Percentiles rank a stretch among this genome's conserved stretches.
Evolutionary conservation across 306 rosid species (phyloP).

Genomic region (Quercus variabilis): DNA sequence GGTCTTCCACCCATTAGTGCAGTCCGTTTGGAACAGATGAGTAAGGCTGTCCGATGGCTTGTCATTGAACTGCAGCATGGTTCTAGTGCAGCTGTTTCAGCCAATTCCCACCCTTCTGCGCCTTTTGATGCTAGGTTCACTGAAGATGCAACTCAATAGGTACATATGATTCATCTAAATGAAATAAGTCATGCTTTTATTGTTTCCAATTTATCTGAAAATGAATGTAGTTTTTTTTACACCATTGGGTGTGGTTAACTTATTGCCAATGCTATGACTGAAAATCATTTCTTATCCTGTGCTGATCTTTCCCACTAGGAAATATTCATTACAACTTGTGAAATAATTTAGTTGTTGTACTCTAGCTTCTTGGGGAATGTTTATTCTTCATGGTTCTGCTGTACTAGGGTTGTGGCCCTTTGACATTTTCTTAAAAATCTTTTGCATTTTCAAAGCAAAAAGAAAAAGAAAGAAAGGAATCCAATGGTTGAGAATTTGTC

Average conservation of each 20-base stretch:
- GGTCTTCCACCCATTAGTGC: slow-evolving; percentile 73
- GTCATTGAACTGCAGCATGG: slow-evolving; percentile 74
- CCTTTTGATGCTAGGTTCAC: slow-evolving; percentile 74
- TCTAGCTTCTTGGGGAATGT: not conserved
- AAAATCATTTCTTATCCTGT: not conserved
- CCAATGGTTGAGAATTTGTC: too few relatives aligned
- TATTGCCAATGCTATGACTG: not conserved
- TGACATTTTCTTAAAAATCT: not conserved
- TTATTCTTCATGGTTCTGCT: not conserved
- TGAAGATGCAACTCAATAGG: slow-evolving; percentile 71
- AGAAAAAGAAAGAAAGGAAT: too few relatives aligned
- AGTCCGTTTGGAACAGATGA: slow-evolving; percentile 77
- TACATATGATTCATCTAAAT: not conserved
- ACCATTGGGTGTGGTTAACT: not conserved
- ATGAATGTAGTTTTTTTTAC: not conserved
- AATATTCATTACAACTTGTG: not conserved
- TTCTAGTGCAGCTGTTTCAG: slow-evolving; percentile 45
- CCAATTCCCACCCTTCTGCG: slow-evolving; percentile 57
- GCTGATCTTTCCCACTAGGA: not conserved
- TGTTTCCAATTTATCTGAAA: not conserved
- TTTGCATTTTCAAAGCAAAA: not conserved
- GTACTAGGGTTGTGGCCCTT: not conserved
- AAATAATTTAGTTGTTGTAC: too few relatives aligned
- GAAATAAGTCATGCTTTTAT: not conserved
- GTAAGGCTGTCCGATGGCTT: slow-evolving; percentile 78